Conservation (phyloP, 116 monocot genomes). For the Zostera marina region DNA sequence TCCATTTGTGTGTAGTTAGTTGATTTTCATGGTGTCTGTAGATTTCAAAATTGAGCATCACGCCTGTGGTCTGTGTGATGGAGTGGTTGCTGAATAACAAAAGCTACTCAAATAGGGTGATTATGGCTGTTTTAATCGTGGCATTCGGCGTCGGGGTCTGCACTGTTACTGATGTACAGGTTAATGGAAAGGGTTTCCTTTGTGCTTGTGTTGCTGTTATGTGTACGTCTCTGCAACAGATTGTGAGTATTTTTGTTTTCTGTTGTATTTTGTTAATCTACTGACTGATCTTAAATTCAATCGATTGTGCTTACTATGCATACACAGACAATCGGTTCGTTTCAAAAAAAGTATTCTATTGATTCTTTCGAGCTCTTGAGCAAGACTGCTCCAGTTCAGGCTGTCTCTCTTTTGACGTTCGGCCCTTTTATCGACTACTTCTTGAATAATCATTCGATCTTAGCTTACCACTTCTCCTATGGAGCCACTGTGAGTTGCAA, state of each 20-base stretch:
- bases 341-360: constrained; percentile 84
- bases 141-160: constrained; percentile 83
- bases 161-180: constrained; percentile 86
- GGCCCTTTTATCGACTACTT: constrained; percentile 80
- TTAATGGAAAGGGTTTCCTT: constrained; percentile 71
- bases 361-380: constrained; percentile 94
- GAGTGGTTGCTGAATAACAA: constrained; percentile 78
- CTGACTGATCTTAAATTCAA: not conserved
- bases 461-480: constrained; percentile 47
- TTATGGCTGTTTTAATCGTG: constrained; percentile 53
- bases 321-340: constrained; percentile 83
- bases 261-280: not conserved
- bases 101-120: constrained; percentile 53
- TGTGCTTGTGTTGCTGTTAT: constrained; percentile 84
- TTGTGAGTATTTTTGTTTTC: constrained; percentile 32
- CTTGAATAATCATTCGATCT: constrained; percentile 34
- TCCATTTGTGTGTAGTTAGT: not conserved
- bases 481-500: constrained; percentile 61
- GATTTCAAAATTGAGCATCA: constrained; percentile 94
- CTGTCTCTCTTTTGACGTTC: constrained; percentile 58
- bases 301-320: not conserved
- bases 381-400: constrained; percentile 89
- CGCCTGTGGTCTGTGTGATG: constrained; percentile 83
- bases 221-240: constrained; percentile 88
- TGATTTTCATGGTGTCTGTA: constrained; percentile 8